Percentiles rank a stretch among this genome's conserved stretches.
Conservation (phyloP, 495 filamentous ascomycete genomes). For the Gamarada debralockiae region DNA sequence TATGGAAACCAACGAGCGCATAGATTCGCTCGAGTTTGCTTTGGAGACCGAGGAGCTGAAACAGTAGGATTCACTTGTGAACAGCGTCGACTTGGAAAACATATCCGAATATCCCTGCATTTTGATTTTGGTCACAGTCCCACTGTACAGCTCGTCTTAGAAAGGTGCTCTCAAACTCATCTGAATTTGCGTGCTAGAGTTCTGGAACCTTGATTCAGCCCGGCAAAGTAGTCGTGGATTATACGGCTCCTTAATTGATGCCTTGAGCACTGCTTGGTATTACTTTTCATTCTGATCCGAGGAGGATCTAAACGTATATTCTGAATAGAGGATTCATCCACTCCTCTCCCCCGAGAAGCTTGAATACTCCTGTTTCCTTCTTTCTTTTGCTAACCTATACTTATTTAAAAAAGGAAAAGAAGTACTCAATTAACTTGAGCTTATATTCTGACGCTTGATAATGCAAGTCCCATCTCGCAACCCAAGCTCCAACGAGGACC, state of each 20-base stretch:
- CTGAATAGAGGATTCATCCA: background rate
- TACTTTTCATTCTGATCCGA: background rate
- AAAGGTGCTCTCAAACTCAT: background rate
- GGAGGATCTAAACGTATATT: background rate
- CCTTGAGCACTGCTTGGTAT: background rate
- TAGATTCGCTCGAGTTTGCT: conserved; percentile 3
- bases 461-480: no score
- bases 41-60: background rate
- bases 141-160: background rate
- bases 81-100: conserved; percentile 2
- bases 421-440: background rate
- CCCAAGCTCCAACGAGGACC: no score
- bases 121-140: background rate
- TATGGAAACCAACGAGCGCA: background rate
- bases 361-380: background rate
- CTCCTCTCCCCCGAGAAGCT: background rate
- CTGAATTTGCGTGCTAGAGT: background rate
- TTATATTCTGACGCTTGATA: no score
- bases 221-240: background rate
- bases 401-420: background rate
- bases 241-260: background rate
- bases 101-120: background rate
- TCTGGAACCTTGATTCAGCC: no score
- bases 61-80: conserved; percentile 3
- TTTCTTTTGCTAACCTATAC: background rate